phyloP scores from a whole-genome alignment of 176 grass and related monocot genomes.

The Rhynchospora tenuis region DNA sequence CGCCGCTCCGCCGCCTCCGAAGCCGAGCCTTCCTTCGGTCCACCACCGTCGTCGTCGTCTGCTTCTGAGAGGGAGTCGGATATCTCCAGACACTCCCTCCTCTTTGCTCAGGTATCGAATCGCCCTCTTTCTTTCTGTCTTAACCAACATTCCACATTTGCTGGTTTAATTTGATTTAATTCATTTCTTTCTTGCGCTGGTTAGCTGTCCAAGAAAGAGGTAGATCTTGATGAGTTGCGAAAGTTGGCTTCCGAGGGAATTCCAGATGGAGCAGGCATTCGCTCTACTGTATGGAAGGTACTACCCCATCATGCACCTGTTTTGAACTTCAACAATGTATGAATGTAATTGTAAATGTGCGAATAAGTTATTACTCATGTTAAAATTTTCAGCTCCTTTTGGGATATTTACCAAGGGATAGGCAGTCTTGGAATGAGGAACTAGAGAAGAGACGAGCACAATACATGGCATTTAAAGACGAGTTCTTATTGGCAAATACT shows the following conservation, averaged over 20 bases:
- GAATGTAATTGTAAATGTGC: neutral
- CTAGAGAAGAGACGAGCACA: slow-evolving; percentile 59
- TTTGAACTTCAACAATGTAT: neutral
- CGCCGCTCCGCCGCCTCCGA: slow-evolving; percentile 31
- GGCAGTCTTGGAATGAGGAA: slow-evolving; percentile 55
- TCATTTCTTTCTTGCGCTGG: neutral
- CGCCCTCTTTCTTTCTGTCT: neutral
- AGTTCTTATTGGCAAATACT: slow-evolving; percentile 65
- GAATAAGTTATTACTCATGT: neutral
- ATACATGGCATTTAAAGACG: slow-evolving; percentile 61
- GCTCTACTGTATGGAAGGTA: slow-evolving; percentile 86
- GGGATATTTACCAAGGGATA: slow-evolving; percentile 67
- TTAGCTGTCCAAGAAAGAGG: slow-evolving; percentile 68
- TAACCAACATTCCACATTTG: neutral
- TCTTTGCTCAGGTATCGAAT: slow-evolving; percentile 52
- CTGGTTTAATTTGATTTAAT: neutral
- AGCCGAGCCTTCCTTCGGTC: neutral
- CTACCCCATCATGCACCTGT: neutral
- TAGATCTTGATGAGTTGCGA: slow-evolving; percentile 76
- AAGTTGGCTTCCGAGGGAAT: slow-evolving; percentile 64
- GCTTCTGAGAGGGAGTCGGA: slow-evolving; percentile 30
- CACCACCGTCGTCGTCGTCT: slow-evolving; percentile 14
- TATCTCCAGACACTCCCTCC: slow-evolving; percentile 70
- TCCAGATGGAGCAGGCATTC: slow-evolving; percentile 62
- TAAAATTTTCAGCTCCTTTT: slow-evolving; percentile 52